Conservation (phyloP, 768 basidiomycete species). For the Phlebiopsis flavidoalba region DNA sequence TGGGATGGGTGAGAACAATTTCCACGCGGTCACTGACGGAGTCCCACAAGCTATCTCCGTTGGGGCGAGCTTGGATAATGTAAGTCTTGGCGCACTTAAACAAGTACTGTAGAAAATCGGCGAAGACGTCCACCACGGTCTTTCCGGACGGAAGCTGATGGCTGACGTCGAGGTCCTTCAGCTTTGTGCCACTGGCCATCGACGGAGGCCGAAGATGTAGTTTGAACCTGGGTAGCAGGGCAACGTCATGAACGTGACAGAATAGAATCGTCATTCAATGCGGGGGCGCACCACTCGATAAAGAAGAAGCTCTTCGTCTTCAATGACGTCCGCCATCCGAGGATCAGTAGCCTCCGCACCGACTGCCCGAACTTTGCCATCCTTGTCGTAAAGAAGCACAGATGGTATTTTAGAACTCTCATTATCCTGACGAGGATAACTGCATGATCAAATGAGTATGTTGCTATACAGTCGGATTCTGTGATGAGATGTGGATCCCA, state of each 20-base stretch:
- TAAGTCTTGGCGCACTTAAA: not conserved
- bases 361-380: slow-evolving; percentile 33
- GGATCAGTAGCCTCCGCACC: slow-evolving; percentile 42
- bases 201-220: not conserved
- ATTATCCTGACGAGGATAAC: slow-evolving; percentile 37
- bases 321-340: slow-evolving; percentile 32
- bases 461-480: too few relatives aligned
- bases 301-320: slow-evolving; percentile 29
- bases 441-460: slow-evolving; percentile 9
- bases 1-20: slow-evolving; percentile 56
- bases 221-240: not conserved
- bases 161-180: not conserved
- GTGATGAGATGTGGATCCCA: too few relatives aligned
- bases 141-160: not conserved
- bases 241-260: not conserved
- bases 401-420: slow-evolving; percentile 45
- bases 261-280: not conserved
- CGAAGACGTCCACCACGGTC: not conserved
- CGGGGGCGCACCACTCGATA: slow-evolving; percentile 10
- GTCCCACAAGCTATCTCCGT: slow-evolving; percentile 40
- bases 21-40: slow-evolving; percentile 38
- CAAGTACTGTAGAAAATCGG: slow-evolving; percentile 4
- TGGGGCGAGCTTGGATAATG: slow-evolving; percentile 25
- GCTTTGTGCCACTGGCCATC: not conserved
- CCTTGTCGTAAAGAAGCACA: slow-evolving; percentile 39